These are phyloP conservation scores for Combretum micranthum DNA, from an alignment of 345 rosid species.

Conservation along the genomic window DNA sequence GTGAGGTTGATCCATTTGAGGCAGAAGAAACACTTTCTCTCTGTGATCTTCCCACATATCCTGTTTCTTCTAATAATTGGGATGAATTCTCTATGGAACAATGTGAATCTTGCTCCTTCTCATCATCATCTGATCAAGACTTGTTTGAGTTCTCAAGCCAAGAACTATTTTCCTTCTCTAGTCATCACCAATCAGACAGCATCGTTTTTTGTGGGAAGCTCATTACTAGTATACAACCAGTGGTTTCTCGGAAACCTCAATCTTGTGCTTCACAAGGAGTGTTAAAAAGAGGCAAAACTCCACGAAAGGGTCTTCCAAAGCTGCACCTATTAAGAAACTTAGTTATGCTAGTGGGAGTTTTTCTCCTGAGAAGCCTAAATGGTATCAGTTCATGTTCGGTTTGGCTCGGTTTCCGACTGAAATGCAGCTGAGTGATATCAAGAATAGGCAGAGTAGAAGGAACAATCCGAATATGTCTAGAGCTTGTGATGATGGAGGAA, in stretches of 20 bases:
- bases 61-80: constrained; percentile 9
- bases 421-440: constrained; percentile 41
- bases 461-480: neutral
- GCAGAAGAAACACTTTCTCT: constrained; percentile 46
- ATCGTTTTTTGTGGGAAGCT: constrained; percentile 54
- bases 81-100: constrained; percentile 13
- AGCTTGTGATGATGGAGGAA: neutral
- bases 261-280: neutral
- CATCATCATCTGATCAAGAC: constrained; percentile 18
- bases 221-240: constrained; percentile 19
- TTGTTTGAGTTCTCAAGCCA: constrained; percentile 43
- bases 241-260: no score
- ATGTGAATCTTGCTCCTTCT: constrained; percentile 5
- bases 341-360: constrained; percentile 12
- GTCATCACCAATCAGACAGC: constrained; percentile 2
- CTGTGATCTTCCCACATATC: constrained; percentile 32
- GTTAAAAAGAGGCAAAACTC: constrained; percentile 8
- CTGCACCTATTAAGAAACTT: constrained; percentile 3
- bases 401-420: constrained; percentile 29
- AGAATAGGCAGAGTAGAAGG: constrained; percentile 37
- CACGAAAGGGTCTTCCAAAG: neutral
- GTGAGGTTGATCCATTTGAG: constrained; percentile 14
- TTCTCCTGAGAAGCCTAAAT: constrained; percentile 23
- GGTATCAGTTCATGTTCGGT: constrained; percentile 42
- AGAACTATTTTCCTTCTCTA: constrained; percentile 19